Evolutionary conservation across 1,139 yeast species (phyloP).

Genomic region (Diutina catenulata): DNA sequence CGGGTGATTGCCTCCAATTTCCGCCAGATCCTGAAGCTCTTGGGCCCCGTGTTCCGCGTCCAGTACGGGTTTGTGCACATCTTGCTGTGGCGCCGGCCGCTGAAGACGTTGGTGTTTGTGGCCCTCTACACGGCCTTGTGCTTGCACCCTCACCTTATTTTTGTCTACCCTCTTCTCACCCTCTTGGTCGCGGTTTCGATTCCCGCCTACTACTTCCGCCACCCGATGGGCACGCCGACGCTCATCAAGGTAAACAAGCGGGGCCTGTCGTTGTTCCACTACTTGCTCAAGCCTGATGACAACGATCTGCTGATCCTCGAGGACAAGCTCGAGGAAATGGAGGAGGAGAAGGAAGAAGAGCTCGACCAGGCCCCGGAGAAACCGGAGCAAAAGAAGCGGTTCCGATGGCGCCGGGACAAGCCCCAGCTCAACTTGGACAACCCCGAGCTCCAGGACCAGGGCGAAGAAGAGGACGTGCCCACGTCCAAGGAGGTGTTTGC

Average conservation of each 20-base stretch:
- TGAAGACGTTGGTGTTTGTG: constrained; percentile 41
- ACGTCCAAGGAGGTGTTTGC: background rate
- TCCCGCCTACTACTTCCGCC: constrained; percentile 62
- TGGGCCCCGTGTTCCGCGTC: constrained; percentile 40
- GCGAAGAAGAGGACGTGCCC: background rate
- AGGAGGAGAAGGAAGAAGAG: constrained; percentile 6
- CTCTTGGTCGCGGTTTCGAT: constrained; percentile 49
- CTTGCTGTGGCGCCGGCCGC: constrained; percentile 52
- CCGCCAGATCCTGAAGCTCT: constrained; percentile 37
- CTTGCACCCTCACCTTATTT: constrained; percentile 58
- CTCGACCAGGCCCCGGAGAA: constrained; percentile 9
- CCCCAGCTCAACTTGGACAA: background rate
- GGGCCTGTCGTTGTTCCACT: constrained; percentile 46
- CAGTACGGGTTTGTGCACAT: constrained; percentile 47
- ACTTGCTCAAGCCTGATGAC: constrained; percentile 33
- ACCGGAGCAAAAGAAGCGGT: constrained; percentile 5
- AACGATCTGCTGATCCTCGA: constrained; percentile 13
- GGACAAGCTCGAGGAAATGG: constrained; percentile 13
- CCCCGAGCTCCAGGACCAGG: too few relatives aligned
- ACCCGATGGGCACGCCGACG: constrained; percentile 43
- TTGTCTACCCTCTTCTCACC: constrained; percentile 51
- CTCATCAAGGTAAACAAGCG: constrained; percentile 33
- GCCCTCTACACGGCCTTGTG: constrained; percentile 48
- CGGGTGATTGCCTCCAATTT: constrained; percentile 37
- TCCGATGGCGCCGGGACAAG: background rate